phyloP scores from a whole-genome alignment of 1,139 yeast species.

The Yarrowia galli region DNA sequence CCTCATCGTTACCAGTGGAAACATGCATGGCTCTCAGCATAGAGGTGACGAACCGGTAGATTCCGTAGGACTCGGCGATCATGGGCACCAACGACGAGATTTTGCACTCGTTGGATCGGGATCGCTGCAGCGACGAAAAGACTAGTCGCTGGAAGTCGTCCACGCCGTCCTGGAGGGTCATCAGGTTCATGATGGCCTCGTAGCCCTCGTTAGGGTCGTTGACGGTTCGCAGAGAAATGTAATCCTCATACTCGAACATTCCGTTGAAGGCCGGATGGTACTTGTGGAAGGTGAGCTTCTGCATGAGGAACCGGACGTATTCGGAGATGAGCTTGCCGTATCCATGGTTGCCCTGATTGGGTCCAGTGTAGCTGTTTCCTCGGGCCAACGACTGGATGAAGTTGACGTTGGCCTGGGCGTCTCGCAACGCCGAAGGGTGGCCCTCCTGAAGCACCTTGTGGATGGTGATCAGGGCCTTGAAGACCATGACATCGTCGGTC shows the following conservation, averaged over 20 bases:
- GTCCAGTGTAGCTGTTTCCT: constrained; percentile 40
- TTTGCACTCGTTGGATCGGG: constrained; percentile 77
- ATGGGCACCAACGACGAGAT: constrained; percentile 89
- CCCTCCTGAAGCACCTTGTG: constrained; percentile 98
- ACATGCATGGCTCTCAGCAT: constrained; percentile 90
- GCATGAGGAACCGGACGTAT: constrained; percentile 72
- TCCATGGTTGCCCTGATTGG: constrained; percentile 50
- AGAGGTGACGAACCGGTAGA: constrained; percentile 84
- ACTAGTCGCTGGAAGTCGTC: constrained; percentile 81
- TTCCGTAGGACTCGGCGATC: constrained; percentile 93
- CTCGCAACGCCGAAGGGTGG: constrained; percentile 82
- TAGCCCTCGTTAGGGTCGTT: constrained; percentile 97
- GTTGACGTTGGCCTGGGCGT: constrained; percentile 75
- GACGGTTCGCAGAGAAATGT: constrained; percentile 83
- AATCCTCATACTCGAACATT: constrained; percentile 94
- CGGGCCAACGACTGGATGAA: constrained; percentile 60
- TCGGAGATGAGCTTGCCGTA: constrained; percentile 81
- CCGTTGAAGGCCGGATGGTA: constrained; percentile 91
- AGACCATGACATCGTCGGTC: constrained; percentile 80
- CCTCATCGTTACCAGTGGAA: constrained; percentile 79
- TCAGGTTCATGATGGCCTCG: constrained; percentile 83
- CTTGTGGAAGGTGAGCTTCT: constrained; percentile 82
- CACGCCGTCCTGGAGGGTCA: constrained; percentile 84
- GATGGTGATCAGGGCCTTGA: constrained; percentile 85
- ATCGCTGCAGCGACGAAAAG: constrained; percentile 73